Percentiles rank a stretch among this genome's conserved stretches.
phyloP scores from a whole-genome alignment of 1,139 yeast species.

The Geotrichum cucujoidarum region DNA sequence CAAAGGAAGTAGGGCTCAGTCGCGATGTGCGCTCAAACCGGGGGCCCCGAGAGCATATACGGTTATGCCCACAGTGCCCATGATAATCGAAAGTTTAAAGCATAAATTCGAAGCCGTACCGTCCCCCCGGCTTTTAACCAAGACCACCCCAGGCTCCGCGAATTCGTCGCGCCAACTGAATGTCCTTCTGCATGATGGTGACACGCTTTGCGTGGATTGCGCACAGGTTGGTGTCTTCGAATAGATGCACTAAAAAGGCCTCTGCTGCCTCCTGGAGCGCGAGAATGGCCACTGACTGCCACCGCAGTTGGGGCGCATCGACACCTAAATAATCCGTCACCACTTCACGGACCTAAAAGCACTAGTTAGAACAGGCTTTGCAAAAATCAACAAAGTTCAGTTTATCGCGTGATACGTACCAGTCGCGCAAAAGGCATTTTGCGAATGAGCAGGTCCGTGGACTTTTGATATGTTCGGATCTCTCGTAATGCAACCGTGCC shows the following conservation, averaged over 20 bases:
- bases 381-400: not conserved
- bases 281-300: constrained; percentile 85
- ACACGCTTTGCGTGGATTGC: constrained; percentile 93
- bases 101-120: too few relatives aligned
- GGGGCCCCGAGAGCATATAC: too few relatives aligned
- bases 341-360: constrained; percentile 56
- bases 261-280: constrained; percentile 94
- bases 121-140: constrained; percentile 10
- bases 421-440: constrained; percentile 90
- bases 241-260: constrained; percentile 75
- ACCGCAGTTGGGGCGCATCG: constrained; percentile 57
- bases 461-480: constrained; percentile 69
- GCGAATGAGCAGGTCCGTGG: constrained; percentile 70
- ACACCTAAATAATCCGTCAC: constrained; percentile 55
- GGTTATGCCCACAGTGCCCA: too few relatives aligned
- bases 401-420: constrained; percentile 22
- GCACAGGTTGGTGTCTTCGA: constrained; percentile 86
- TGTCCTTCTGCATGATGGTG: constrained; percentile 90
- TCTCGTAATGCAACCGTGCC: constrained; percentile 75
- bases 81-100: too few relatives aligned
- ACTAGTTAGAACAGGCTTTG: too few relatives aligned
- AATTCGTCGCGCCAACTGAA: constrained; percentile 83
- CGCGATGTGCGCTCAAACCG: too few relatives aligned
- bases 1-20: too few relatives aligned
- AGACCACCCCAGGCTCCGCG: constrained; percentile 49